Base-by-base conservation (phyloP, 805 yeast genomes). In the Jamesozyma hellenica region DNA sequence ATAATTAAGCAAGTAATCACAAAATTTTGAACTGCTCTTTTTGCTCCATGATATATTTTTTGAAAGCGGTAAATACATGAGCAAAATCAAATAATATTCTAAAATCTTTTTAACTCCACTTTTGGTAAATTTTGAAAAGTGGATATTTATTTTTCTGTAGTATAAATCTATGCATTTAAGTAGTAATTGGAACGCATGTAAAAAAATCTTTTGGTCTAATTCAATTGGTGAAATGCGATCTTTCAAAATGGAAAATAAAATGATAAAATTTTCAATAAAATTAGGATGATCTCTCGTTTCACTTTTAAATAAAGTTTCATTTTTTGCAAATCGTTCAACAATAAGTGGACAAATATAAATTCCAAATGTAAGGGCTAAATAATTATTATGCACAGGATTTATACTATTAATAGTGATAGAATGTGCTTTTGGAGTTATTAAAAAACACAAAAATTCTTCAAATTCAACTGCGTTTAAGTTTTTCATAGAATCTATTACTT, bases 401-500 rank as follows among this genome's bases (percentile, higher is more conserved):
- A 21, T 6, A 6, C 8, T 21, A 21, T 21, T 21, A 21, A 21
- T 21, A 5, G 23, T 21, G 8, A 21, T 21, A 21, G 8, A 6
- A 21, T 21, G 5, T 14, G 27, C 27, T 9, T 14, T 25, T 8
- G 38, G 32, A 13, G 31, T 35, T 50, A 46, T 8, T 48, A 58
- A 2, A 45, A 43, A 4, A 43, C 39, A 26, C 36, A 51, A 10
- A 47, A 47, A 38, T 40, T 41, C 18, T 34, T 47, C 37, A 11
- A 55, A 46, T 10, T 52, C 60, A 15, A 35, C 35, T 2, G 39
- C 18, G 6, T 43, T 51, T 34, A 54, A 45, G 1, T 53, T 33
- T 37, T 54, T 62, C 19, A 50, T 28, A 7, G 43, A 42, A 3
- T 65, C 53, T 4, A 71, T 57, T 35, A 71, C 59, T 7, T 65